phyloP scores from a whole-genome alignment of 2,329 filamentous ascomycete genomes.

The Aschersonia sp. region DNA sequence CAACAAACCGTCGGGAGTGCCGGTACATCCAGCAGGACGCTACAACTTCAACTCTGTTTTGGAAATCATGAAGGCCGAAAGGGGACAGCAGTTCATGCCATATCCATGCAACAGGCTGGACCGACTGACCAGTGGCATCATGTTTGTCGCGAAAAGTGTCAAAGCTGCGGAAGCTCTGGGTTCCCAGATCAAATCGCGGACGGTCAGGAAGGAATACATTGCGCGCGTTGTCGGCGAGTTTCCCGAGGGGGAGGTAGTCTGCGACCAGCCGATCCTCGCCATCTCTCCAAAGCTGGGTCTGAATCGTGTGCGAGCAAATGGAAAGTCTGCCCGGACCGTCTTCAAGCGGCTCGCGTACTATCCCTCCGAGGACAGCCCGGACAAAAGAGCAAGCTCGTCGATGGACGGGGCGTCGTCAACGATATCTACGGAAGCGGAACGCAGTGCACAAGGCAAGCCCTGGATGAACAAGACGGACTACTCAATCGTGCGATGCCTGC shows the following conservation, averaged over 20 bases:
- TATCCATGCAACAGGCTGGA: constrained; percentile 86
- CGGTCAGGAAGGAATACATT: constrained; percentile 88
- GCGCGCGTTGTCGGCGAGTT: constrained; percentile 85
- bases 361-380: constrained; percentile 21
- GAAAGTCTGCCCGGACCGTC: constrained; percentile 78
- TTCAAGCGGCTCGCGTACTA: constrained; percentile 93
- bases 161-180: constrained; percentile 66
- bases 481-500: constrained; percentile 86
- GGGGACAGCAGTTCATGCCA: constrained; percentile 38
- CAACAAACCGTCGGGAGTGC: constrained; percentile 89
- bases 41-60: constrained; percentile 93
- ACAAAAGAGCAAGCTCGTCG: not conserved
- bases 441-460: constrained; percentile 13
- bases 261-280: constrained; percentile 82
- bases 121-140: constrained; percentile 84
- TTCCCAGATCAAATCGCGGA: constrained; percentile 61
- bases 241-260: constrained; percentile 79
- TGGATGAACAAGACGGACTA: constrained; percentile 58
- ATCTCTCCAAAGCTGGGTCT: constrained; percentile 92
- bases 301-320: constrained; percentile 86
- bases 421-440: constrained; percentile 7
- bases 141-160: constrained; percentile 89
- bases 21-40: constrained; percentile 85
- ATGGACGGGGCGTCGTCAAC: constrained; percentile 10
- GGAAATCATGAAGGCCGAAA: constrained; percentile 79